Base-by-base conservation (phyloP, 2,329 filamentous ascomycete species). In the Colletotrichum siamense region DNA sequence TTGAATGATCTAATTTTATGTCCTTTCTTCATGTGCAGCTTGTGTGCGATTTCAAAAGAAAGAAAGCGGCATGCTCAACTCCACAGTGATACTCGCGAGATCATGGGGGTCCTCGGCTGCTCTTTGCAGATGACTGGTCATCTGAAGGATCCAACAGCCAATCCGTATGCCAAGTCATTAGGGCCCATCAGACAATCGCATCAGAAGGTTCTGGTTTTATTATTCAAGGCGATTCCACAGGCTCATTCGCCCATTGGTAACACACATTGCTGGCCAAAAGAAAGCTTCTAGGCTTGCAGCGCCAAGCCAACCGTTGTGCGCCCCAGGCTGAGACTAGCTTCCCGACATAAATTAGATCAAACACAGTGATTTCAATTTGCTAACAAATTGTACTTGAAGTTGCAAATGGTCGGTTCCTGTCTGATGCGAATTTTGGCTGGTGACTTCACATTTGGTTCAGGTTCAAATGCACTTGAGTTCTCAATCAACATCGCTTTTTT, bases 361-460 rank as follows among this genome's bases (percentile, higher is more conserved):
- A 49, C 18, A n/a, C 9, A 0, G 18, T n/a, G 3, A n/a, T 59
- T 49, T 22, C 18, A 22, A 49, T 22, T 49, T 22, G 18, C 0
- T 12, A 49, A 49, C 0, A 49, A 49, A 22, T 7, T 49, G 18
- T 49, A n/a, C 44, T 49, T 49, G 18, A 22, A n/a, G 18, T 3
- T 49, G 18, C 3, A 49, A 12, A 22, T 49, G 0, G 5, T 44
- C 8, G 39, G 39, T 0, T 18, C 0, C 39, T 44, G 4, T 44
- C 16, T 1, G 16, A n/a, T 44, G 16, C 4, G 8, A 44, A 2
- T 12, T 1, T 1, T 22, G 44, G 18, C 2, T 4, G 12, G 3
- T 49, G 18, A 4, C 9, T 44, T 44, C 9, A n/a, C 9, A 0
- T n/a, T 0, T 44, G 0, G 18, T 44, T n/a, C 39, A 18, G 0